phyloP scores from a whole-genome alignment of 1,284 basidiomycete species.

The Schizophyllum commune region DNA sequence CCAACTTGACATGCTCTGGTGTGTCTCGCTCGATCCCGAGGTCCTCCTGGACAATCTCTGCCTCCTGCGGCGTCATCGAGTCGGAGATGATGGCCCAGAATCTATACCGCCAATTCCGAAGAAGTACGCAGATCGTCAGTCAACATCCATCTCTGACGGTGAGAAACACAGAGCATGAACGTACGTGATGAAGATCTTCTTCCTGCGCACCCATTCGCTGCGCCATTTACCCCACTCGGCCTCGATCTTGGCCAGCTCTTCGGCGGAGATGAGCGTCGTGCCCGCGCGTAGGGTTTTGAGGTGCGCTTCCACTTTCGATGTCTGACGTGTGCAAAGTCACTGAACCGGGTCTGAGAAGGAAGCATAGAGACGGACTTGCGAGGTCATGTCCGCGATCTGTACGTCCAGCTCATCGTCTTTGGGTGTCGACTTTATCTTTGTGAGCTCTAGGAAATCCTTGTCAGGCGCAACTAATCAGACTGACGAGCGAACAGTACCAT shows the following conservation, averaged over 20 bases:
- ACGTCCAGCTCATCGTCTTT: constrained; percentile 58
- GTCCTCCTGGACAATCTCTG: constrained; percentile 54
- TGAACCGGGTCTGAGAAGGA: not conserved
- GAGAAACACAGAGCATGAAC: constrained; percentile 16
- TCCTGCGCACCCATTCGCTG: constrained; percentile 61
- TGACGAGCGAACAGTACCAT: constrained; percentile 1
- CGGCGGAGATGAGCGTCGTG: constrained; percentile 54
- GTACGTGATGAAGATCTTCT: constrained; percentile 62
- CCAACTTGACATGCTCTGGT: constrained; percentile 51
- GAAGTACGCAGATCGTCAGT: not conserved
- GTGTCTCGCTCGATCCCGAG: constrained; percentile 72
- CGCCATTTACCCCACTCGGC: constrained; percentile 66
- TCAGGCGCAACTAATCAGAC: constrained; percentile 3
- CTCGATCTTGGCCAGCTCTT: constrained; percentile 55
- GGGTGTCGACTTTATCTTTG: constrained; percentile 51
- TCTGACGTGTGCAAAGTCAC: constrained; percentile 27
- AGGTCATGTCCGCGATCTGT: constrained; percentile 36
- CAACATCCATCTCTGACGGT: not conserved
- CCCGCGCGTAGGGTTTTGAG: constrained; percentile 63
- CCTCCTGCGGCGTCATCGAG: constrained; percentile 53
- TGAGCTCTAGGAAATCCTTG: constrained; percentile 42
- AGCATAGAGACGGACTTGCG: constrained; percentile 28
- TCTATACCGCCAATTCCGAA: constrained; percentile 26
- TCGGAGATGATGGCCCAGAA: constrained; percentile 71
- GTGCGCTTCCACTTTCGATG: constrained; percentile 36